Percentiles rank a stretch among this genome's conserved stretches.
These are phyloP conservation scores for Trichosporon sp. DNA, from an alignment of 1,284 basidiomycete genomes.

Conservation along the genomic window DNA sequence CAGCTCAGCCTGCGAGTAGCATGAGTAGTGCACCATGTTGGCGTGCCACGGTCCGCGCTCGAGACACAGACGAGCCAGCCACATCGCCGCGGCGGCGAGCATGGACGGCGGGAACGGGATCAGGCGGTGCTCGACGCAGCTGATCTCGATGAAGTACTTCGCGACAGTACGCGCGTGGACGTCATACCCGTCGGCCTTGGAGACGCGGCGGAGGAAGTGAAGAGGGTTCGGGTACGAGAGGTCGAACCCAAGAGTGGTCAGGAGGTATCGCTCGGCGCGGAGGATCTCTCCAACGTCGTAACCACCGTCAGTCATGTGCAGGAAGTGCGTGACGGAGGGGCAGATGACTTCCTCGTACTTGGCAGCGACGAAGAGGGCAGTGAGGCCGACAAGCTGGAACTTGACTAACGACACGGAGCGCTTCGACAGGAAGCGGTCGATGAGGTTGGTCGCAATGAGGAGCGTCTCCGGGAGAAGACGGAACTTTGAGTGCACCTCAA, in stretches of 20 bases:
- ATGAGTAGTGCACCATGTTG: conserved; percentile 89
- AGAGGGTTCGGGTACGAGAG: conserved; percentile 89
- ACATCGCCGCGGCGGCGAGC: conserved; percentile 81
- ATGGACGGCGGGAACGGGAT: conserved; percentile 75
- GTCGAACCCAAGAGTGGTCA: conserved; percentile 88
- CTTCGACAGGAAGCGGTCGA: conserved; percentile 90
- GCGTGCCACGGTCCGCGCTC: conserved; percentile 80
- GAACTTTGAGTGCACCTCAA: conserved; percentile 93
- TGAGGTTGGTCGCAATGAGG: conserved; percentile 89
- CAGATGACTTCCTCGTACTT: conserved; percentile 96
- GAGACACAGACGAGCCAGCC: conserved; percentile 81
- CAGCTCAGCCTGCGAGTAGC: conserved; percentile 76
- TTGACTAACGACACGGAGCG: conserved; percentile 87
- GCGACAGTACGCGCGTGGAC: conserved; percentile 83
- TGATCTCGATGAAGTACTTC: conserved; percentile 90
- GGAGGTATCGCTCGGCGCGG: conserved; percentile 86
- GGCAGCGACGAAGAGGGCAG: conserved; percentile 85
- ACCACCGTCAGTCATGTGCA: conserved; percentile 80
- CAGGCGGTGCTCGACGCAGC: conserved; percentile 78
- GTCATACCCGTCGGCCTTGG: conserved; percentile 95
- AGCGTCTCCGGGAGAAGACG: conserved; percentile 91
- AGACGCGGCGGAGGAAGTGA: conserved; percentile 82
- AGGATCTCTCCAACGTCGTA: conserved; percentile 84
- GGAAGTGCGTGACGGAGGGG: conserved; percentile 80
- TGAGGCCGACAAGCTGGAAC: conserved; percentile 90